A percentile compares a stretch with the other conserved stretches of the same genome.
Evolutionary conservation across 1,284 basidiomycete genomes (phyloP).

Genomic region (Microstroma glucosiphilum): DNA sequence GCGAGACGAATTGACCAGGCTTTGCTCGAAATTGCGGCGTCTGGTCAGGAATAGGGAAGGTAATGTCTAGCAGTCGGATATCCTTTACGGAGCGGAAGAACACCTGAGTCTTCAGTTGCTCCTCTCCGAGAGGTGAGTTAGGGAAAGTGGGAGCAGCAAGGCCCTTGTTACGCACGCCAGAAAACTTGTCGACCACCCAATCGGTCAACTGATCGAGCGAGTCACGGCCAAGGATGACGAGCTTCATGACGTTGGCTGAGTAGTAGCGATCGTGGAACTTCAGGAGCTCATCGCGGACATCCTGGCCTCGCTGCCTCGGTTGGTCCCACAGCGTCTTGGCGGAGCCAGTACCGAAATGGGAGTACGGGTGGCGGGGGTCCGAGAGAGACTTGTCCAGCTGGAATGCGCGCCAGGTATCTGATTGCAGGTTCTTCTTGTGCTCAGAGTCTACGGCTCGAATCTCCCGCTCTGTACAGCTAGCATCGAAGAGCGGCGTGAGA

Average conservation of each 20-base stretch:
- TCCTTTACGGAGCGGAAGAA: slow-evolving; percentile 86
- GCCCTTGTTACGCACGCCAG: slow-evolving; percentile 67
- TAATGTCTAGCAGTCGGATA: slow-evolving; percentile 77
- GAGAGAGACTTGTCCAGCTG: slow-evolving; percentile 89
- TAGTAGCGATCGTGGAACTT: slow-evolving; percentile 94
- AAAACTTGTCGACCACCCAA: slow-evolving; percentile 69
- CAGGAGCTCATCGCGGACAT: slow-evolving; percentile 81
- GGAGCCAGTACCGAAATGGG: slow-evolving; percentile 91
- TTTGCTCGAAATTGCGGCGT: slow-evolving; percentile 69
- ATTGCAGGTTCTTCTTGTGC: slow-evolving; percentile 94
- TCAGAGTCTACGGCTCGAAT: slow-evolving; percentile 96
- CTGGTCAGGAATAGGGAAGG: slow-evolving; percentile 65
- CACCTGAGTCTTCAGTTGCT: slow-evolving; percentile 64
- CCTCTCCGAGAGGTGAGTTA: slow-evolving; percentile 61
- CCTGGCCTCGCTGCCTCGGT: slow-evolving; percentile 61
- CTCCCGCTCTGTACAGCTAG: slow-evolving; percentile 86
- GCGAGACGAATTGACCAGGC: slow-evolving; percentile 72
- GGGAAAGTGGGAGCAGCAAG: slow-evolving; percentile 62
- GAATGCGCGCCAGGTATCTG: slow-evolving; percentile 93
- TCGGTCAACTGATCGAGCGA: slow-evolving; percentile 71
- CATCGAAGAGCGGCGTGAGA: slow-evolving; percentile 80
- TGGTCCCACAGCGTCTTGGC: slow-evolving; percentile 70
- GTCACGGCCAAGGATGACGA: slow-evolving; percentile 85
- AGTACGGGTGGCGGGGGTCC: slow-evolving; percentile 71
- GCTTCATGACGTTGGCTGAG: slow-evolving; percentile 85